A percentile compares a stretch with the other conserved stretches of the same genome.
Evolutionary conservation across 1,139 yeast genomes (phyloP).

Genomic region (Hemisphaericaspora xylofermentans): DNA sequence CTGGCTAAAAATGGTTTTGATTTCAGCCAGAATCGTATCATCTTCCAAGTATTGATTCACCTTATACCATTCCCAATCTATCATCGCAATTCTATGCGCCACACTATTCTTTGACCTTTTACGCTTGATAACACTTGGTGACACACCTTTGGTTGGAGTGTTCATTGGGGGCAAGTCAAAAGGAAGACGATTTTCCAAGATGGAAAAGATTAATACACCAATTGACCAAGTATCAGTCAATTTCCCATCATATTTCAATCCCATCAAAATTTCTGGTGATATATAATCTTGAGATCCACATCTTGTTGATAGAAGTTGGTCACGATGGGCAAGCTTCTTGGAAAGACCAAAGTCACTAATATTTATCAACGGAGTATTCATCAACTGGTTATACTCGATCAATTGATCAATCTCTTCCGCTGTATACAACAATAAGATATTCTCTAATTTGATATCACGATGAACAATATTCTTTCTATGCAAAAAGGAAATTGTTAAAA

Average conservation of each 20-base stretch:
- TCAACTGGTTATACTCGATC: conserved; percentile 5
- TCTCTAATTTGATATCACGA: conserved; percentile 86
- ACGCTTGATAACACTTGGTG: conserved; percentile 48
- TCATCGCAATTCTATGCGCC: conserved; percentile 87
- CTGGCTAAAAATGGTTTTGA: conserved; percentile 24
- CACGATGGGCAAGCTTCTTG: conserved; percentile 55
- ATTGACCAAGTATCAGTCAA: conserved; percentile 92
- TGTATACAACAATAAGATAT: conserved; percentile 53
- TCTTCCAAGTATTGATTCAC: conserved; percentile 21
- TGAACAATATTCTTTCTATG: conserved; percentile 72
- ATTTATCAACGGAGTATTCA: conserved; percentile 43
- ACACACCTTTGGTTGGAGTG: conserved; percentile 28
- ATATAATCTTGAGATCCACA: conserved; percentile 97
- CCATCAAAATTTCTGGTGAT: conserved; percentile 89
- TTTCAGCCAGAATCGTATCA: conserved; percentile 15
- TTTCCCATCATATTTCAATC: conserved; percentile 85
- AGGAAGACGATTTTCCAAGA: conserved; percentile 83
- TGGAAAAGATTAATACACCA: conserved; percentile 83
- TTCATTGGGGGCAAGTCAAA: conserved; percentile 67
- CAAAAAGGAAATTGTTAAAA: conserved; percentile 68
- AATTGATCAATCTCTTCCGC: conserved; percentile 16
- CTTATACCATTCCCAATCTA: conserved; percentile 83
- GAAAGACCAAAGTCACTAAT: conserved; percentile 90
- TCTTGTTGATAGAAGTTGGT: conserved; percentile 72
- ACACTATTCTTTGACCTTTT: conserved; percentile 59